Conservation (phyloP, 192 early-diverging fungal genomes). For the Phycomyces nitens region DNA sequence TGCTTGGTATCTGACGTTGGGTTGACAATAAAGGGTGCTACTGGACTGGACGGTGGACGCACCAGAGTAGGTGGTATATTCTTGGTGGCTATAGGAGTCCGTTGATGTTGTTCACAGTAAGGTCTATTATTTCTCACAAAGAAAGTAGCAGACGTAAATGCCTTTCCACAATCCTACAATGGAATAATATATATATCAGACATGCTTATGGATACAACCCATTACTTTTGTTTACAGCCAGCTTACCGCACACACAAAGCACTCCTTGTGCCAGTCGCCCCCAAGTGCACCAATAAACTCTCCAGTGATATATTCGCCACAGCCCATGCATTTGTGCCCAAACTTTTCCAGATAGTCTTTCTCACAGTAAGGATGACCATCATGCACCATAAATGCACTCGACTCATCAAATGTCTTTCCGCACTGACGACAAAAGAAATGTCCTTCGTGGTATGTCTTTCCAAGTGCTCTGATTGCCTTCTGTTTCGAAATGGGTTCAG, state of each 20-base stretch:
- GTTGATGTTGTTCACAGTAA: slow-evolving; percentile 10
- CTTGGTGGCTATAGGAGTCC: neutral
- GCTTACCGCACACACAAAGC: slow-evolving; percentile 56
- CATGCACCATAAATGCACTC: slow-evolving; percentile 50
- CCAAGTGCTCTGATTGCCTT: slow-evolving; percentile 45
- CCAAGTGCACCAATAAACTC: slow-evolving; percentile 49
- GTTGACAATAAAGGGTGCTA: neutral
- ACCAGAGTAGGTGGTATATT: neutral
- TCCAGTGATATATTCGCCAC: slow-evolving; percentile 44
- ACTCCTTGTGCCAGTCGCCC: slow-evolving; percentile 55
- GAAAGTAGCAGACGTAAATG: slow-evolving; percentile 9
- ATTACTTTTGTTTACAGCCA: neutral
- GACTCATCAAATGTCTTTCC: slow-evolving; percentile 47
- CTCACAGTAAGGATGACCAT: slow-evolving; percentile 55
- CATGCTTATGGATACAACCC: neutral
- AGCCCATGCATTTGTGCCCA: slow-evolving; percentile 49
- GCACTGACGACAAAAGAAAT: slow-evolving; percentile 59
- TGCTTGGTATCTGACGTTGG: slow-evolving; percentile 3
- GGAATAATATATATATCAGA: neutral
- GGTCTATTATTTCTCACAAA: slow-evolving; percentile 5
- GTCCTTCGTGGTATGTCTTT: slow-evolving; percentile 51
- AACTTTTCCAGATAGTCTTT: slow-evolving; percentile 50
- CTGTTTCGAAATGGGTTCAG: slow-evolving; percentile 22
- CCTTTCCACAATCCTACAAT: slow-evolving; percentile 2
- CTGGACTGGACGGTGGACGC: neutral